Base-by-base conservation (phyloP, 768 basidiomycete species). In the Kwoniella sp. region DNA sequence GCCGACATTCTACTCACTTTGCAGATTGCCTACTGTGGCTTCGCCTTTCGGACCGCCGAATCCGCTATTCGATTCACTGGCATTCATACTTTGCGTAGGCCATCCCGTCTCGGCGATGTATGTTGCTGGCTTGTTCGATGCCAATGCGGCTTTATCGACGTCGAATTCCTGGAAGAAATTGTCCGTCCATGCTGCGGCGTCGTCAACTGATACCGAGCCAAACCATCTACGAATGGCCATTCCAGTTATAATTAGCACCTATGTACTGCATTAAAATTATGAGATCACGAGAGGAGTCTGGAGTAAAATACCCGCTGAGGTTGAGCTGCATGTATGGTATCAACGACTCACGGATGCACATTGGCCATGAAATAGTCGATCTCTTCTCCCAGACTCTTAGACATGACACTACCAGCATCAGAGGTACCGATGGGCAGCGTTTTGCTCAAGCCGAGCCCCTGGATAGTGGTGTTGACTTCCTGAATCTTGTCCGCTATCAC, bases 71-170 rank as follows among this genome's bases (percentile, higher is more conserved):
- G 80, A 85, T 65, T 86, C 66, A 9, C 37, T 63, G 0, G 70
- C 71, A 36, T 71, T 74, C 70, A 76, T 71, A 10, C 72, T 68
- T 15, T 56, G 63, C 13, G 80, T 80, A 1, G 82, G 82, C 82
- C 82, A 83, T 1, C 82, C 82, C 15, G 93, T 96, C 83, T 99
- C 96, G 0, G 95, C 96, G 64, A 98, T 96, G 80, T 86, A 94
- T 85, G 91, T 88, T 49, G 83, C 75, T 0, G 93, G 92, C 3
- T 85, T 83, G 78, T 93, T 95, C 4, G 85, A n/a, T 22, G 89
- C 82, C 0, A 67, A 56, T 9, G 80, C 67, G 0, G 91, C 89
- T n/a, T 81, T 74, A 13, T 55, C 58, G 3, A 64, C 63, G 74
- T 94, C 84, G n/a, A 80, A 84, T 10, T 83, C 74, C 63, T 88